Conservation (phyloP, 2,329 filamentous ascomycete species). For the Pseudopithomyces maydicus region DNA sequence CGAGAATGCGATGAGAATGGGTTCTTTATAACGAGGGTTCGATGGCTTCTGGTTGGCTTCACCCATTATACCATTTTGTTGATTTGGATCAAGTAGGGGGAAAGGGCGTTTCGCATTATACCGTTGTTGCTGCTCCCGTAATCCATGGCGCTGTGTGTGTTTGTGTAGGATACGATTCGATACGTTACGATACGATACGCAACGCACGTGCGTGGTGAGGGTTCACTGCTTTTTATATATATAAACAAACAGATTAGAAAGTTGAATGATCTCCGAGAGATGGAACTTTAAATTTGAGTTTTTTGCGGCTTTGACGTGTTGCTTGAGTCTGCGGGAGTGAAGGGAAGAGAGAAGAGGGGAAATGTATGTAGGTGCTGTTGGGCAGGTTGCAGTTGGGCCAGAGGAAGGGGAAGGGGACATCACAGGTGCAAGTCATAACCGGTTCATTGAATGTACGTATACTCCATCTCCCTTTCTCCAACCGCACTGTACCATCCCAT, state of each 20-base stretch:
- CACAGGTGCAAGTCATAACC: slow-evolving; percentile 22
- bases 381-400: no score
- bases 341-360: background rate
- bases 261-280: slow-evolving; percentile 30
- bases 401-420: no score
- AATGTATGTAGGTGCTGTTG: background rate
- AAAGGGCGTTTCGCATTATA: slow-evolving; percentile 41
- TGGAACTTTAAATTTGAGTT: slow-evolving; percentile 13
- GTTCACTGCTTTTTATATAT: slow-evolving; percentile 21
- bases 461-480: no score
- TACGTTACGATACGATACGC: no score
- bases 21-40: slow-evolving; percentile 23
- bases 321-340: background rate
- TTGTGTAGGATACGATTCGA: slow-evolving; percentile 14
- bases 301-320: background rate
- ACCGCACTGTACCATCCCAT: background rate
- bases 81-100: no score
- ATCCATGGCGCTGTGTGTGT: slow-evolving; percentile 24
- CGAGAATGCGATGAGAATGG: slow-evolving; percentile 13
- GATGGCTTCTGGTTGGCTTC: slow-evolving; percentile 23
- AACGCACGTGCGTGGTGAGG: slow-evolving; percentile 23
- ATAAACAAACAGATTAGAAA: slow-evolving; percentile 25
- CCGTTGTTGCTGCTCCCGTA: slow-evolving; percentile 32
- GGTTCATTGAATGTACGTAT: slow-evolving; percentile 16
- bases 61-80: slow-evolving; percentile 35